Evolutionary conservation across 106 monocot genomes (phyloP).

Genomic region (Iris macrosiphon): DNA sequence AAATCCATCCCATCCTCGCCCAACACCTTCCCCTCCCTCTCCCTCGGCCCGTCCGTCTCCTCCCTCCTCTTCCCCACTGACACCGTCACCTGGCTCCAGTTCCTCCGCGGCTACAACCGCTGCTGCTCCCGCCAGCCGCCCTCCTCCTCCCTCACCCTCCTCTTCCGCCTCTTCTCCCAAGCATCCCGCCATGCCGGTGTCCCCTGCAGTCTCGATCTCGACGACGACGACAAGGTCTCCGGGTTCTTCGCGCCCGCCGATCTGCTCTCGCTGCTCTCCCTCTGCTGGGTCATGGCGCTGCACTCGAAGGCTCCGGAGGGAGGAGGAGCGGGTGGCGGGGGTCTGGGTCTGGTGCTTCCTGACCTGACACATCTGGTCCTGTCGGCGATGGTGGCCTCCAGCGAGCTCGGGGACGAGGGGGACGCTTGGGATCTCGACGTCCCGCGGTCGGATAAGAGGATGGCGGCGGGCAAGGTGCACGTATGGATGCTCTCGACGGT

Average conservation of each 20-base stretch:
- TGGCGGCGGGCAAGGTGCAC: constrained; percentile 53
- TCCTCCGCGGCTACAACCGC: constrained; percentile 63
- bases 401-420: constrained; percentile 34
- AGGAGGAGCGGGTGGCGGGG: constrained; percentile 3
- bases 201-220: constrained; percentile 30
- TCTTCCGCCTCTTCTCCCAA: constrained; percentile 35
- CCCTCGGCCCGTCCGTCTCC: constrained; percentile 39
- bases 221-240: constrained; percentile 43
- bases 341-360: constrained; percentile 30
- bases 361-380: constrained; percentile 56
- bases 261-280: constrained; percentile 54
- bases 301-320: constrained; percentile 14
- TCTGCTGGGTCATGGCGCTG: constrained; percentile 69
- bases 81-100: constrained; percentile 36
- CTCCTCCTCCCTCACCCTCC: constrained; percentile 40
- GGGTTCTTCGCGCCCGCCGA: constrained; percentile 40
- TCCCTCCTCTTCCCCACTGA: constrained; percentile 41
- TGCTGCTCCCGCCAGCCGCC: constrained; percentile 53
- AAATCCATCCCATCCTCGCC: background rate
- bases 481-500: constrained; percentile 50
- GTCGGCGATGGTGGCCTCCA: constrained; percentile 43
- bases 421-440: constrained; percentile 24
- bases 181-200: constrained; percentile 21
- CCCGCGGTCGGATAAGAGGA: constrained; percentile 22
- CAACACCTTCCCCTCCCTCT: constrained; percentile 19